These are phyloP conservation scores for Collybia nuda DNA, from an alignment of 768 basidiomycete species.

Conservation along the genomic window DNA sequence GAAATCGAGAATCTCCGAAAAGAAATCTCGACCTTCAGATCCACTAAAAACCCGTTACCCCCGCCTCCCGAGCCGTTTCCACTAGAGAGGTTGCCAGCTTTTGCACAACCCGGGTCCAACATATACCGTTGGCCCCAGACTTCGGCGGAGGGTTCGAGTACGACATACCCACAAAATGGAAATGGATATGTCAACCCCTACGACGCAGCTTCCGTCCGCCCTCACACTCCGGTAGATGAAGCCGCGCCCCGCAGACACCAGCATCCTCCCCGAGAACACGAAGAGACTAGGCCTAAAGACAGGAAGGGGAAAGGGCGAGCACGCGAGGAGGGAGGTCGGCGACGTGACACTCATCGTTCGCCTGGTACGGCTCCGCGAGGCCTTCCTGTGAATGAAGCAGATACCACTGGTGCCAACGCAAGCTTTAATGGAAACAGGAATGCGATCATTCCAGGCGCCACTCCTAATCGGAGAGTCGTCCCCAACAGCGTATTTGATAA, in stretches of 20 bases:
- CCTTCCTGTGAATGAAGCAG: not conserved
- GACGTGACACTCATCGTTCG: not conserved
- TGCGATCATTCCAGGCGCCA: constrained; percentile 30
- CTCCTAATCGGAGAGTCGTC: constrained; percentile 29
- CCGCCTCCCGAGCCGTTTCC: constrained; percentile 55
- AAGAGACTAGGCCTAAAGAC: not conserved
- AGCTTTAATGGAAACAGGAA: constrained; percentile 16
- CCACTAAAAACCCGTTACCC: constrained; percentile 50
- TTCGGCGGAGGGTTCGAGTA: not conserved
- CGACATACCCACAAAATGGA: constrained; percentile 1
- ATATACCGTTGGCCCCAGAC: not conserved
- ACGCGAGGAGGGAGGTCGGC: not conserved
- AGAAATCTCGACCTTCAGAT: constrained; percentile 25
- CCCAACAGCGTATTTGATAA: constrained; percentile 12
- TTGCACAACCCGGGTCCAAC: constrained; percentile 25
- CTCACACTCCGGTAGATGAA: not conserved
- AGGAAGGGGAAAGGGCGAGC: constrained; percentile 2
- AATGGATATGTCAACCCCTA: not conserved
- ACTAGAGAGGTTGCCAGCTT: constrained; percentile 40
- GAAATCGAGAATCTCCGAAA: constrained; percentile 35
- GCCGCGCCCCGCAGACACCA: not conserved
- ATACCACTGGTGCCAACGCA: not conserved
- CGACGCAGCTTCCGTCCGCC: not conserved
- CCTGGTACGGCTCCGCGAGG: not conserved
- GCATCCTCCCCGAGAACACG: not conserved